Conservation (phyloP, 2,329 filamentous ascomycete genomes). For the Podosphaera fusca region DNA sequence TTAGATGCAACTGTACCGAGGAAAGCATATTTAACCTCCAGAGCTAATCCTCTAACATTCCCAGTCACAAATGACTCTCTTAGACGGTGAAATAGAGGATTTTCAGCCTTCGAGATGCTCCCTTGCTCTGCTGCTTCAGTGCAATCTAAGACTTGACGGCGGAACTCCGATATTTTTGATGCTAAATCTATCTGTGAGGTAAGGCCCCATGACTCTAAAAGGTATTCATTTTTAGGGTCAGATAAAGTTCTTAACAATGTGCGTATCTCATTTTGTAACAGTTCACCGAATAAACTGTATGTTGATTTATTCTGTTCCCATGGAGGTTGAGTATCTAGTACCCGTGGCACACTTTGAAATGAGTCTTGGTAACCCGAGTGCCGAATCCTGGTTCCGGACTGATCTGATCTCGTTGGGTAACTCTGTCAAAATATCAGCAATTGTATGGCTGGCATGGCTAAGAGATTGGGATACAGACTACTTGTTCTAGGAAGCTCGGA, state of each 20-base stretch:
- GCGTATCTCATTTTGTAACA: conserved; percentile 2
- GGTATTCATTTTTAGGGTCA: not conserved
- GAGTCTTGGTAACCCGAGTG: not conserved
- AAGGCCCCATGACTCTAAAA: conserved; percentile 5
- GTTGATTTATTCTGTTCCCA: conserved; percentile 2
- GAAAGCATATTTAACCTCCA: conserved; percentile 45
- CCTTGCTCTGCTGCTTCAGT: conserved; percentile 5
- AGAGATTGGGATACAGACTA: not conserved
- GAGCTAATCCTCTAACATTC: conserved; percentile 26
- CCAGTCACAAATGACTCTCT: conserved; percentile 33
- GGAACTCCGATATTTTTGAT: conserved; percentile 5
- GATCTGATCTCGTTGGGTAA: not conserved
- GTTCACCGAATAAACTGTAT: conserved; percentile 6
- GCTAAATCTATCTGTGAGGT: conserved; percentile 4
- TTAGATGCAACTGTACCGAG: conserved; percentile 34
- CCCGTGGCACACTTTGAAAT: not conserved
- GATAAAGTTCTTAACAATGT: not conserved
- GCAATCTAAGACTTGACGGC: conserved; percentile 3
- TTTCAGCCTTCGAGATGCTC: conserved; percentile 4
- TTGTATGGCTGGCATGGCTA: not conserved
- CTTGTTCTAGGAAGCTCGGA: not conserved
- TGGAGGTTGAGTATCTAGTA: not conserved
- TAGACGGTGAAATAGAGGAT: conserved; percentile 17
- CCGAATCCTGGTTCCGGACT: not conserved
- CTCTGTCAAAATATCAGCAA: not conserved